phyloP scores from a whole-genome alignment of 164 flowering plant species.

The Echeveria elegans region DNA sequence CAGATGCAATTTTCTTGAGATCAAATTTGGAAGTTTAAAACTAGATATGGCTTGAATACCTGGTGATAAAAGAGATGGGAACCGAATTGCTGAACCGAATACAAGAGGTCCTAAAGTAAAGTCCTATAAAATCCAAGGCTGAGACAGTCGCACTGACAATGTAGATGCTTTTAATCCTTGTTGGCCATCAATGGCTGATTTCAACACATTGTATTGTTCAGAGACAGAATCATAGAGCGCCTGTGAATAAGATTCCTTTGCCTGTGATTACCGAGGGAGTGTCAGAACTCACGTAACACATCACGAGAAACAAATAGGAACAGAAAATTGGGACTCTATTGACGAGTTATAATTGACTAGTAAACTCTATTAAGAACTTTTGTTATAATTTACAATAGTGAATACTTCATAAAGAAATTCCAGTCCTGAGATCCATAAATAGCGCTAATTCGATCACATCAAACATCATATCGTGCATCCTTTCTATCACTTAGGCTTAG shows the following conservation, averaged over 20 bases:
- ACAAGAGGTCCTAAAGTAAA: not conserved
- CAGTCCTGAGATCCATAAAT: not conserved
- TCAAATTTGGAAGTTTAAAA: not conserved
- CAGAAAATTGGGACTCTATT: not conserved
- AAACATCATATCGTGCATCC: not conserved
- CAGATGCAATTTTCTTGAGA: not conserved
- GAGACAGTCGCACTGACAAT: slow-evolving; percentile 48
- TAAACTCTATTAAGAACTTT: not conserved
- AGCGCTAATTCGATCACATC: not conserved
- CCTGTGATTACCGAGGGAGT: slow-evolving; percentile 36
- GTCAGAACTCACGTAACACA: slow-evolving; percentile 2
- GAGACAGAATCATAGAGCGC: slow-evolving; percentile 48
- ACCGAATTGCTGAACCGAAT: not conserved
- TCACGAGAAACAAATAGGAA: not conserved
- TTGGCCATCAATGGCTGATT: slow-evolving; percentile 63
- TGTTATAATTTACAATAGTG: not conserved
- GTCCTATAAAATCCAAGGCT: slow-evolving; percentile 53
- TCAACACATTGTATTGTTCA: slow-evolving; percentile 68
- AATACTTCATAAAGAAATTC: not conserved
- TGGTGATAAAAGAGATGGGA: slow-evolving; percentile 1
- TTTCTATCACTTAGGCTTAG: not conserved
- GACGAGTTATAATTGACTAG: no score
- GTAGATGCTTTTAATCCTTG: slow-evolving; percentile 63
- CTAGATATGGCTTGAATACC: slow-evolving; percentile 9
- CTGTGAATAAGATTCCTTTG: slow-evolving; percentile 41